Base-by-base conservation (phyloP, 2,329 filamentous ascomycete genomes). In the Tolypocladium endophyticum region DNA sequence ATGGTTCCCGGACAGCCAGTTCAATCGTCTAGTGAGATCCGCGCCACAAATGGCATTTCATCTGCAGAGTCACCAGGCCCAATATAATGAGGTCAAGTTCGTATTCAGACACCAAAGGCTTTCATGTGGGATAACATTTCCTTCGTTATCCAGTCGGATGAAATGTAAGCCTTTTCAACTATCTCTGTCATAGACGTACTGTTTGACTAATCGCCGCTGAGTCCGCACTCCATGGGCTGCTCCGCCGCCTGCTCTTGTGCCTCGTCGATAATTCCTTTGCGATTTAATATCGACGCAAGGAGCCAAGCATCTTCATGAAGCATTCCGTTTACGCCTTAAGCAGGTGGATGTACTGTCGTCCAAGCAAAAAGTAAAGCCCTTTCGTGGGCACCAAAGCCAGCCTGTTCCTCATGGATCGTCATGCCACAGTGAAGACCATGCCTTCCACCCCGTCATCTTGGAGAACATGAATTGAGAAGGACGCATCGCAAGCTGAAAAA, bases 361-460 rank as follows among this genome's bases (percentile, higher is more conserved):
- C 30, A 54, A 36, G 11, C 12, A 53, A 7, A 35, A 54, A 16
- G 11, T 4, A 4, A 54, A 28, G 30, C 50, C 50, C 6, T 33
- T 8, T 8, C 18, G 55, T 59, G 53, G 55, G 54, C 57, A 60
- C 55, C 56, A 54, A 50, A 43, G 41, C 45, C 47, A 50, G 56
- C 57, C 62, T 62, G 59, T 56, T 64, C 60, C 58, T 64, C 61
- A 64, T 68, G 59, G 65, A 65, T 69, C 64, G 62, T 66, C 61
- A 66, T 61, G 62, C 58, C 63, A 55, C 64, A 43, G 39, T n/a
- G 16, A 43, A 7, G 20, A 7, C 20, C 7, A 7, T 9, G 6
- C 39, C 20, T 1, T n/a, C 20, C 20, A 8, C 20, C 39, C 39
- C 20, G 20, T 43, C 20, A n/a, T n/a, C 20, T 20, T 43, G 20